Evolutionary conservation across 352 stramenopile species (phyloP), one percentile per base, ranked within the genome.

Genomic region (Elongisporangium prolatum): DNA sequence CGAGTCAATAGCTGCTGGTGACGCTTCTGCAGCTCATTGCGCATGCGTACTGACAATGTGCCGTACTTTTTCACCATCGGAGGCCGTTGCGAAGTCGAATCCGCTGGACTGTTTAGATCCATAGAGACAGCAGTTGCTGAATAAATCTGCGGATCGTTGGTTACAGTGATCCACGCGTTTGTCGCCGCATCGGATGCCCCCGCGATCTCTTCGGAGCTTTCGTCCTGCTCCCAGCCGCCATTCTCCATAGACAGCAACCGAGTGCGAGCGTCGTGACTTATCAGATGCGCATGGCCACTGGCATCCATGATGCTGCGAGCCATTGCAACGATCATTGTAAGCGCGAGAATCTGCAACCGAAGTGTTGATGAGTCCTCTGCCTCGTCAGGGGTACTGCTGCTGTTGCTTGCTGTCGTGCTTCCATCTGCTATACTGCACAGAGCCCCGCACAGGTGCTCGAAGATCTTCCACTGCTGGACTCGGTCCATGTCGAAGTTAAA

Each of bases 391-490:
- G 59, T 25, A 2, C 57, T 34, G 11, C 57, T 34, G 11, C 61
- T 51, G 22, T 68, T 70, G 17, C 55, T 53, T 40, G 28, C 9
- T 2, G 51, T 65, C 11, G 58, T 69, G 5, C 63, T 81, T 8
- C 81, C 77, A 64, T 95, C 86, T 13, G 82, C 78, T 34, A 93
- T 91, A 13, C 69, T 86, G 28, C 86, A 91, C 22, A 95, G 54
- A 0, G 79, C 77, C 0, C 73, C 83, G 52, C 78, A 93, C 34
- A 93, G 75, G 34, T 91, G 86, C 61, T 95, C 86, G 50, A 93
- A 93, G 25, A 93, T 93, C 52, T 93, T 95, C 86, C 86, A 95
- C 55, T 94, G 82, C 52, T 95, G 86, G 14, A 93, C 77, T 20
- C 83, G 68, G 56, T 95, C 84, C 70, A 95, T 71, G 65, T 95